These are phyloP conservation scores for Pinus tabuliformis DNA, from an alignment of 75 land plant species.

Conservation along the genomic window DNA sequence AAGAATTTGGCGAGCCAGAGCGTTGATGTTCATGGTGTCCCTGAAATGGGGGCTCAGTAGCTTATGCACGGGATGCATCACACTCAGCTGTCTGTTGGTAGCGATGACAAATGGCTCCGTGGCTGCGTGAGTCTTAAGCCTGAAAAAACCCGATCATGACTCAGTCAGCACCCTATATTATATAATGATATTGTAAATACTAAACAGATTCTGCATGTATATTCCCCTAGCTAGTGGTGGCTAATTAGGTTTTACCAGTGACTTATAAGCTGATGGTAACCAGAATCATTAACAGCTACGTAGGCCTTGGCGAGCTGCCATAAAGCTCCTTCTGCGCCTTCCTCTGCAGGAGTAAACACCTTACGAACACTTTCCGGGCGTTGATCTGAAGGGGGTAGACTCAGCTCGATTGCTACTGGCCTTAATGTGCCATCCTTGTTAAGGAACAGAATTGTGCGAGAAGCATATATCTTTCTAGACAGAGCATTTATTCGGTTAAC, in stretches of 20 bases:
- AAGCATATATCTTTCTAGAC: slow-evolving; percentile 47
- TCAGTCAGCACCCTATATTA: not conserved
- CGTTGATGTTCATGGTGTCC: slow-evolving; percentile 65
- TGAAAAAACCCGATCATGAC: slow-evolving; percentile 1
- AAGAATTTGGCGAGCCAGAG: slow-evolving; percentile 40
- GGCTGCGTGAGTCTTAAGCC: slow-evolving; percentile 57
- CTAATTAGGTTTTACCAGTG: slow-evolving; percentile 47
- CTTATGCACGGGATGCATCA: slow-evolving; percentile 58
- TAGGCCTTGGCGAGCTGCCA: slow-evolving; percentile 71
- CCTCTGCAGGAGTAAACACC: slow-evolving; percentile 36
- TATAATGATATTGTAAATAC: not conserved
- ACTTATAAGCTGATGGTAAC: slow-evolving; percentile 59
- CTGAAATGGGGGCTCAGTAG: slow-evolving; percentile 63
- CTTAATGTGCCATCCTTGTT: slow-evolving; percentile 39
- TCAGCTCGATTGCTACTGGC: slow-evolving; percentile 71
- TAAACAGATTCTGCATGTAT: no score
- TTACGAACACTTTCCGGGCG: slow-evolving; percentile 16
- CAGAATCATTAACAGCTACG: slow-evolving; percentile 55
- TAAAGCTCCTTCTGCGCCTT: slow-evolving; percentile 25
- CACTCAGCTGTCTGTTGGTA: slow-evolving; percentile 58
- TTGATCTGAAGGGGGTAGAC: slow-evolving; percentile 44
- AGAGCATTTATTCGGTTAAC: slow-evolving; percentile 49
- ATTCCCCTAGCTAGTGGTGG: no score
- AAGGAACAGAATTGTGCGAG: slow-evolving; percentile 55
- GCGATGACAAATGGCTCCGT: slow-evolving; percentile 68